A percentile compares a stretch with the other conserved stretches of the same genome.
These are phyloP conservation scores for Lodderomyces margitis DNA, from an alignment of 1,139 yeast genomes.

Conservation along the genomic window DNA sequence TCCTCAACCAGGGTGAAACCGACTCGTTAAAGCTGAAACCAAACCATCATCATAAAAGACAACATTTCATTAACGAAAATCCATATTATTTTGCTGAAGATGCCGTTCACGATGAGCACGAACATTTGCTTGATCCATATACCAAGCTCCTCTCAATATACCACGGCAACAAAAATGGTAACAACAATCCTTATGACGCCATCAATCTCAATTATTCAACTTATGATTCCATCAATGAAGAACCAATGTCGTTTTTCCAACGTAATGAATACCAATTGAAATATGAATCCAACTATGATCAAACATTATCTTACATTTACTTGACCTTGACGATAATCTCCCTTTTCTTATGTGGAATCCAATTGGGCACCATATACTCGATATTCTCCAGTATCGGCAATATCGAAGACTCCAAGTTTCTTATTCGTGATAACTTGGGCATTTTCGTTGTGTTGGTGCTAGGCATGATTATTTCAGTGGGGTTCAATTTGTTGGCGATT, in stretches of 20 bases:
- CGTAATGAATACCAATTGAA: conserved; percentile 22
- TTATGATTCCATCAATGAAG: conserved; percentile 38
- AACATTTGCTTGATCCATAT: conserved; percentile 12
- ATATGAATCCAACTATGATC: conserved; percentile 36
- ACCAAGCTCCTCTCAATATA: conserved; percentile 13
- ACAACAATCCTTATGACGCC: conserved; percentile 4
- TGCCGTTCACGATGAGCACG: neutral
- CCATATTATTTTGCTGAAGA: conserved; percentile 9
- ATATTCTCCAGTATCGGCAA: conserved; percentile 26
- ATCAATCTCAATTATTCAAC: conserved; percentile 7
- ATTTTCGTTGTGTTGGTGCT: conserved; percentile 31
- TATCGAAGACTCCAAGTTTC: conserved; percentile 22
- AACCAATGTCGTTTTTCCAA: conserved; percentile 21
- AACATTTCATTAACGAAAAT: conserved; percentile 8
- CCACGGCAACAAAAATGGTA: conserved; percentile 3
- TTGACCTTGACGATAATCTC: conserved; percentile 36
- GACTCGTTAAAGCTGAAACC: too few species aligned
- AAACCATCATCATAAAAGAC: conserved; percentile 4
- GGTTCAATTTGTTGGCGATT: conserved; percentile 34
- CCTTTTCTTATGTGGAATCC: conserved; percentile 42
- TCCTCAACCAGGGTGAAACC: conserved; percentile 5
- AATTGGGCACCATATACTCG: conserved; percentile 42
- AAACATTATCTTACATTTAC: conserved; percentile 36
- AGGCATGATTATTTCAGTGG: conserved; percentile 34
- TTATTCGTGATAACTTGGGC: conserved; percentile 32